A percentile compares a stretch with the other conserved stretches of the same genome.
Evolutionary conservation across 2,329 filamentous ascomycete species (phyloP).

Genomic region (Aspergillus phoenicis): DNA sequence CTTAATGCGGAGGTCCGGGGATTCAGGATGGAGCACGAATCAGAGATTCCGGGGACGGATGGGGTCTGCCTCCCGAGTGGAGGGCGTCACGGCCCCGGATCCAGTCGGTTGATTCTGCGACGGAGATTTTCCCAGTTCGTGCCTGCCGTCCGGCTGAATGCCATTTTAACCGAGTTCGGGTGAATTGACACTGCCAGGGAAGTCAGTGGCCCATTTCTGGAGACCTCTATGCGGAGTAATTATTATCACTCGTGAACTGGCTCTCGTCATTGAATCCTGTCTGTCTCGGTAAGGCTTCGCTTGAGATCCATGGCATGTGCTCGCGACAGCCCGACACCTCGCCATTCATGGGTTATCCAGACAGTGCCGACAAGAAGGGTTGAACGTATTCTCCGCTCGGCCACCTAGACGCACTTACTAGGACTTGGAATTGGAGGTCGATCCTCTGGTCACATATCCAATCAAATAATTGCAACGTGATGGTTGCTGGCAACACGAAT

Average conservation of each 20-base stretch:
- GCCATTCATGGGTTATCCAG: background rate
- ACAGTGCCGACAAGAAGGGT: background rate
- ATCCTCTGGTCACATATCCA: background rate
- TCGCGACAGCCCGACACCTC: background rate
- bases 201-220: background rate
- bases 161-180: constrained; percentile 17
- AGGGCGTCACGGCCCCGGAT: background rate
- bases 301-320: background rate
- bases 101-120: constrained; percentile 21
- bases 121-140: constrained; percentile 20
- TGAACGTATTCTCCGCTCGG: background rate
- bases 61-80: constrained; percentile 18
- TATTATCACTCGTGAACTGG: background rate
- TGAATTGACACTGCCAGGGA: background rate
- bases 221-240: background rate
- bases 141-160: constrained; percentile 10
- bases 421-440: background rate
- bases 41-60: constrained; percentile 10
- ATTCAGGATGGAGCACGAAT: constrained; percentile 14
- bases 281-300: background rate
- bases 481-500: background rate
- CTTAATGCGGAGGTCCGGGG: constrained; percentile 23
- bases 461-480: background rate
- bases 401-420: background rate
- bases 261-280: background rate